Percentiles rank a stretch among this genome's conserved stretches.
Evolutionary conservation across 495 filamentous ascomycete species (phyloP).

Genomic region (Platismatia glauca): DNA sequence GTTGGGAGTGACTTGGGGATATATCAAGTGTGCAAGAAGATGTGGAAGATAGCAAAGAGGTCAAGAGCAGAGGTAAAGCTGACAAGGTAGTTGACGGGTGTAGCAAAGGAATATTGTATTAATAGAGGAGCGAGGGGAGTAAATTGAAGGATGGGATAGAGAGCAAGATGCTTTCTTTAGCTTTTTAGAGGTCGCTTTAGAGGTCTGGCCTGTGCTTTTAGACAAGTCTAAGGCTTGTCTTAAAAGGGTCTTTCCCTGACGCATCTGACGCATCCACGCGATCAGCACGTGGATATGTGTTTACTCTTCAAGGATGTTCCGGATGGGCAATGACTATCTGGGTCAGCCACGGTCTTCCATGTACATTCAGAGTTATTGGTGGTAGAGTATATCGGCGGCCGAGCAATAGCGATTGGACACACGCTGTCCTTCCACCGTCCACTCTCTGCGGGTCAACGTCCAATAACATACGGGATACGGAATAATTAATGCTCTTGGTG

Average conservation of each 20-base stretch:
- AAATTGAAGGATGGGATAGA: neutral
- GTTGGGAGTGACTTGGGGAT: neutral
- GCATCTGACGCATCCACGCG: conserved; percentile 13
- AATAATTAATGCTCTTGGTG: neutral
- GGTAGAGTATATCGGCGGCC: too few species aligned
- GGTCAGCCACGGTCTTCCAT: neutral
- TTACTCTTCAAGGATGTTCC: neutral
- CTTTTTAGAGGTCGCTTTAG: neutral
- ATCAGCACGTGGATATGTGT: conserved; percentile 18
- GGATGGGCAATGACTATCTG: too few species aligned
- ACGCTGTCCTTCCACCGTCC: neutral
- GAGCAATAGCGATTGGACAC: neutral
- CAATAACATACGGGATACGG: neutral
- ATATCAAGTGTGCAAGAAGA: neutral
- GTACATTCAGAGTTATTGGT: too few species aligned
- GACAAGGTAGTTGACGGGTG: neutral
- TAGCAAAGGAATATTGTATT: too few species aligned
- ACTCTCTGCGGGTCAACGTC: neutral
- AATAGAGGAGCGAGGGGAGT: neutral
- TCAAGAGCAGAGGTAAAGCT: neutral
- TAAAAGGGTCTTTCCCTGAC: neutral
- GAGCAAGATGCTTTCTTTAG: neutral
- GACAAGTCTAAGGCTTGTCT: conserved; percentile 5
- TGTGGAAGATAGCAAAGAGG: neutral
- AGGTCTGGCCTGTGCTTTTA: conserved; percentile 3